Evolutionary conservation across 345 rosid genomes (phyloP), one percentile per base, ranked within the genome.

Genomic region (Pistacia atlantica): DNA sequence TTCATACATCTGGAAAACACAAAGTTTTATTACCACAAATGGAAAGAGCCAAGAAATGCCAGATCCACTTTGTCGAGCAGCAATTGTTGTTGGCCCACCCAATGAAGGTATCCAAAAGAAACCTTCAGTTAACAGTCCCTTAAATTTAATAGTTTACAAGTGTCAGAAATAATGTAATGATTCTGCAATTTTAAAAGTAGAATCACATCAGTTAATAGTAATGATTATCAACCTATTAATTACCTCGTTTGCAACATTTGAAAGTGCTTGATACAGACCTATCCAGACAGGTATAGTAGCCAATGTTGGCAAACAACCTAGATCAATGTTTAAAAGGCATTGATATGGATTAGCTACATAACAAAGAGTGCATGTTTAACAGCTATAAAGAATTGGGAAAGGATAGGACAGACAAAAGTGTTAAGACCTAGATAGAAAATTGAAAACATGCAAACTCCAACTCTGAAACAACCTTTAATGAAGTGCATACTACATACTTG

Each of bases 81-180:
- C 99, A 75, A 96, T 93, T 64, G 87, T 82, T 68, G 99, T 96
- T 66, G 99, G 99, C 75, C 98, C 98, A 84, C 91, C 95, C 80
- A 96, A 78, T 71, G 99, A 92, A 3, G 99, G 99, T 71, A 96
- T 96, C 98, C 99, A 96, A 79, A 96, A 92, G 93, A 96, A 96
- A 61, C 99, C 99, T 86, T 96, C 98, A 46, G 97, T 96, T 68
- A 93, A 83, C 66, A 92, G 73, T 52, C 98, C 98, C 99, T 96
- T 77, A 51, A 79, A 72, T 57, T 56, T 77, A 69, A 67, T 82
- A 46, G 59, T 65, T 72, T 18, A 66, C 69, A 58, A 60, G 55
- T 66, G 80, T 75, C 70, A 76, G 78, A 77, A 72, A 56, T 14
- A 57, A 63, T 64, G 61, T 49, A 49, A 62, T 65, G 14, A 45